Conservation (phyloP, 192 early-diverging fungal species). For the Phycomyces blakesleeanus region DNA sequence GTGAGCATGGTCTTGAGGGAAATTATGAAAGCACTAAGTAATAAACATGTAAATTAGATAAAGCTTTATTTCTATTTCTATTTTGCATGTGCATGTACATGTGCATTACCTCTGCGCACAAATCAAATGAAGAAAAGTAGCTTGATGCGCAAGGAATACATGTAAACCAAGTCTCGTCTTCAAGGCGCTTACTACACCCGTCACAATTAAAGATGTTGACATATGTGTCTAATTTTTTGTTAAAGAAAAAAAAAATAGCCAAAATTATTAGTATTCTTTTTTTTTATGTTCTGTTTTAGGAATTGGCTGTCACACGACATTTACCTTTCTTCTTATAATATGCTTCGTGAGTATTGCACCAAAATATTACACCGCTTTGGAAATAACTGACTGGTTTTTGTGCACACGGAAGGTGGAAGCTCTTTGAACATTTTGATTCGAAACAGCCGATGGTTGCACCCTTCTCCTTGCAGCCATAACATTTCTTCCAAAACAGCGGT, state of each 20-base stretch:
- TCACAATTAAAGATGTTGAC: constrained; percentile 72
- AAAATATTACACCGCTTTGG: constrained; percentile 79
- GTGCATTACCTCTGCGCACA: constrained; percentile 52
- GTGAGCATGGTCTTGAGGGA: constrained; percentile 47
- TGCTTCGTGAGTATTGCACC: constrained; percentile 77
- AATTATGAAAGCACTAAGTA: constrained; percentile 47
- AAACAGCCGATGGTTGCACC: constrained; percentile 90
- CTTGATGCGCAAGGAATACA: constrained; percentile 57
- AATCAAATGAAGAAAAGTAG: constrained; percentile 71
- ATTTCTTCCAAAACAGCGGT: constrained; percentile 44
- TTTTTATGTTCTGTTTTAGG: constrained; percentile 1
- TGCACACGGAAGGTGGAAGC: constrained; percentile 82
- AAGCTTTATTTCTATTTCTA: no score
- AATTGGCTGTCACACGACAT: background rate
- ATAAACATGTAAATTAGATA: background rate
- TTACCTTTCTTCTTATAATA: constrained; percentile 50
- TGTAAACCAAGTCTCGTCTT: constrained; percentile 58
- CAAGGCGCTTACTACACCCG: constrained; percentile 52
- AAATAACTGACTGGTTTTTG: constrained; percentile 65
- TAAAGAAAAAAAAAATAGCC: background rate
- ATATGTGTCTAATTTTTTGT: constrained; percentile 46
- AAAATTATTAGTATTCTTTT: background rate
- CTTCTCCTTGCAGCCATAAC: constrained; percentile 68
- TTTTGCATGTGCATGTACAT: background rate
- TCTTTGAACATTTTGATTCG: constrained; percentile 74